These are phyloP conservation scores for Limnomonas spitsbergensis DNA, from an alignment of 139 green algal species.

Conservation along the genomic window DNA sequence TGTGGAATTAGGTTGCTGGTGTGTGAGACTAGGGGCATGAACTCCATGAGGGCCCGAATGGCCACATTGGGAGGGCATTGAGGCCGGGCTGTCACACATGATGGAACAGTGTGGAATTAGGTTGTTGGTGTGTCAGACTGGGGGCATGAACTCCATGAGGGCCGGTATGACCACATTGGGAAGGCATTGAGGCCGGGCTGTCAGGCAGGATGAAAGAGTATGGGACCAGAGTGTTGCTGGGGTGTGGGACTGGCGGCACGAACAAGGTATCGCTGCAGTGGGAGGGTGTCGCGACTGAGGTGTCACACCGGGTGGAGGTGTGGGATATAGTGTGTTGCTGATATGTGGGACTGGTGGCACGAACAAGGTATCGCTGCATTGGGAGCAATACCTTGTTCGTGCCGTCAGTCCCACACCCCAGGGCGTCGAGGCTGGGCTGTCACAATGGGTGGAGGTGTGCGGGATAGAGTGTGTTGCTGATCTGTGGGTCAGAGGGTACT, in stretches of 20 bases:
- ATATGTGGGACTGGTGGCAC: too few species aligned
- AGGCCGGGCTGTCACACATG: background rate
- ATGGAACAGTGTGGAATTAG: background rate
- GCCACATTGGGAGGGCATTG: background rate
- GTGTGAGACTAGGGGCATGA: background rate
- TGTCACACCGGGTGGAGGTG: background rate
- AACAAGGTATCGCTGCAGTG: background rate
- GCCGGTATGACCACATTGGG: background rate
- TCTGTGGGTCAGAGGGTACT: too few species aligned
- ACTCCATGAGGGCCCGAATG: conserved; percentile 5
- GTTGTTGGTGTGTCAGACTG: background rate
- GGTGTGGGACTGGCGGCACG: background rate
- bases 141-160: conserved; percentile 2
- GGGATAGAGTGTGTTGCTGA: too few species aligned
- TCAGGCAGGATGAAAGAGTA: background rate
- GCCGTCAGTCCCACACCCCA: too few species aligned
- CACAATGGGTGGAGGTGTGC: too few species aligned
- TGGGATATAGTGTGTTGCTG: too few species aligned
- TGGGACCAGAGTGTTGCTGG: background rate
- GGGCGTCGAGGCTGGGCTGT: too few species aligned
- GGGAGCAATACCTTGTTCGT: too few species aligned
- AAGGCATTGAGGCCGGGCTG: background rate
- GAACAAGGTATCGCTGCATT: too few species aligned
- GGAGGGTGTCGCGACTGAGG: background rate
- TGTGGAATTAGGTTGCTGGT: background rate